Conservation (phyloP, 1,139 yeast genomes). For the Hansenula lynferdii region DNA sequence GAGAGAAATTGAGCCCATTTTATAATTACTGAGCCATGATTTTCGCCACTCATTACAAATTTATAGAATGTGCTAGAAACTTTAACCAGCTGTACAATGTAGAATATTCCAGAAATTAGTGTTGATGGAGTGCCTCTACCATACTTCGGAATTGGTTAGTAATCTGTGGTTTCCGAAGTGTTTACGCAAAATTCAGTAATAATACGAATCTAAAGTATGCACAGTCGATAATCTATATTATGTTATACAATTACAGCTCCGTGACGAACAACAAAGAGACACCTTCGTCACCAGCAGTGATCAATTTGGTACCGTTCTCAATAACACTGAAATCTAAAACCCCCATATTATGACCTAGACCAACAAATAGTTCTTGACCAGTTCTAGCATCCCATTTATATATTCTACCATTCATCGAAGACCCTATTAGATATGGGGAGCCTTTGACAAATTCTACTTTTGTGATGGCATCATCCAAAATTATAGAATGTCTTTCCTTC, state of each 20-base stretch:
- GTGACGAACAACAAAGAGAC: slow-evolving; percentile 70
- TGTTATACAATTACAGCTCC: no score
- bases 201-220: no score
- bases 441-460: slow-evolving; percentile 62
- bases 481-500: slow-evolving; percentile 72
- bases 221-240: no score
- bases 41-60: background rate
- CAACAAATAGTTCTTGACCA: slow-evolving; percentile 68
- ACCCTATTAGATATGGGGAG: slow-evolving; percentile 57
- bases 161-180: no score
- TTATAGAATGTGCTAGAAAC: background rate
- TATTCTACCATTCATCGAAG: slow-evolving; percentile 81
- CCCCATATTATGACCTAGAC: slow-evolving; percentile 93
- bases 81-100: background rate
- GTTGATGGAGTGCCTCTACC: no score
- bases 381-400: slow-evolving; percentile 89
- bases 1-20: background rate
- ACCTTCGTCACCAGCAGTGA: slow-evolving; percentile 98
- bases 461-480: slow-evolving; percentile 78
- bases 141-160: no score
- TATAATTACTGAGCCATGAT: background rate
- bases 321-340: slow-evolving; percentile 72
- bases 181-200: no score
- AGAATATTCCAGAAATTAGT: background rate
- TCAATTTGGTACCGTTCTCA: slow-evolving; percentile 61